Evolutionary conservation across 1,284 basidiomycete species (phyloP), one percentile per base, ranked within the genome.

Genomic region (Blastosporella zonata): DNA sequence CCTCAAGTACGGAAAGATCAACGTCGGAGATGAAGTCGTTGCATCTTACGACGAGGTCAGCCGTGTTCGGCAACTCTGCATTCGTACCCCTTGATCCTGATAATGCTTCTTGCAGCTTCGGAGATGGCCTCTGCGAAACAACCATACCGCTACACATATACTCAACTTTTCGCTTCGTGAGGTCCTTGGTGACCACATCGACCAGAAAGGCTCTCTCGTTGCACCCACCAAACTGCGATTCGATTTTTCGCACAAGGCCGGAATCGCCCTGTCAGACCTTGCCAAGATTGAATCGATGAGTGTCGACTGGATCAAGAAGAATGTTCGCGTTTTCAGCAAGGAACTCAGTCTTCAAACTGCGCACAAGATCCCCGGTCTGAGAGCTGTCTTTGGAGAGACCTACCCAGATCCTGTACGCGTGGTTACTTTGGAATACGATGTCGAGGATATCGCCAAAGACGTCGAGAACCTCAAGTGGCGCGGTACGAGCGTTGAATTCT

Each of bases 71-170:
- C 6, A 28, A 6, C 27, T 28, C 27, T 28, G 6, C 6, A 6
- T 35, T 35, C 18, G 4, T 35, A 33, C 12, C 29, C 13, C 6
- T 7, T 31, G 6, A 6, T 9, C 12, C 29, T 62, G 10, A 56
- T 38, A 37, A 10, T 45, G 29, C 41, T 10, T n/a, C 28, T 25
- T 10, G 6, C 48, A 91, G 88, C 81, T 93, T 36, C 91, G 96
- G 43, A 83, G 97, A 52, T 94, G 90, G 87, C 95, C 95, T 0
- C 73, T 99, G 52, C 85, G 94, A 53, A 98, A 94, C 72, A 99
- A 99, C 65, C 97, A 99, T 74, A 99, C 96, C 20, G 96, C 89
- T 12, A 99, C 97, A 0, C 97, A 99, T 67, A 96, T 99, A 57
- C 89, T 99, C 62, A 99, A 99, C 74, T 99, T 79, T 67, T 82